phyloP scores from a whole-genome alignment of 177 flowering plant species.

The Tripterygium wilfordii region DNA sequence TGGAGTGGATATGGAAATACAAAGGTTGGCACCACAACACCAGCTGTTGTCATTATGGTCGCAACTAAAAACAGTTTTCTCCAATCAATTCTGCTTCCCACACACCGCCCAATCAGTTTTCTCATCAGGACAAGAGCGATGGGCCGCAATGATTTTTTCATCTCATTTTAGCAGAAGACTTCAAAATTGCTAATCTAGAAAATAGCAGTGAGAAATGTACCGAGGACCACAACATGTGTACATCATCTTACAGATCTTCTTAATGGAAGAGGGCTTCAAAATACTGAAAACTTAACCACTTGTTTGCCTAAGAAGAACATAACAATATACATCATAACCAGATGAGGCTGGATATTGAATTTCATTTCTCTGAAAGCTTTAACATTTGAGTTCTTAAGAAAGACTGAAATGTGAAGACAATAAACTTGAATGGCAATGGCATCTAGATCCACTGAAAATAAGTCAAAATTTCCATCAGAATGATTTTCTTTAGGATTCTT shows the following conservation, averaged over 20 bases:
- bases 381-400: too few relatives aligned
- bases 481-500: too few relatives aligned
- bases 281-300: too few relatives aligned
- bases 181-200: neutral
- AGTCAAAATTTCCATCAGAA: too few relatives aligned
- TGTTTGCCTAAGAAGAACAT: too few relatives aligned
- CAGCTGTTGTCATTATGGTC: constrained; percentile 34
- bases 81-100: constrained; percentile 31
- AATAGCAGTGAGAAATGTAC: too few relatives aligned
- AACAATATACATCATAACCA: too few relatives aligned
- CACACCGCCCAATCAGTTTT: constrained; percentile 16
- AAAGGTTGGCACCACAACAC: constrained; percentile 32
- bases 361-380: too few relatives aligned
- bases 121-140: constrained; percentile 22
- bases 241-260: neutral
- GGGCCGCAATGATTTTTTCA: constrained; percentile 15
- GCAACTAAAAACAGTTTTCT: constrained; percentile 36
- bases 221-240: neutral
- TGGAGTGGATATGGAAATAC: constrained; percentile 36
- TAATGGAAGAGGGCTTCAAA: neutral
- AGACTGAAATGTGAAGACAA: too few relatives aligned
- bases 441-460: too few relatives aligned
- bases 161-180: constrained; percentile 16
- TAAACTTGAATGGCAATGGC: too few relatives aligned
- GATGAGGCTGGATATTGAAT: too few relatives aligned